These are phyloP conservation scores for Prosopis cineraria DNA, from an alignment of 306 rosid species.

Conservation along the genomic window DNA sequence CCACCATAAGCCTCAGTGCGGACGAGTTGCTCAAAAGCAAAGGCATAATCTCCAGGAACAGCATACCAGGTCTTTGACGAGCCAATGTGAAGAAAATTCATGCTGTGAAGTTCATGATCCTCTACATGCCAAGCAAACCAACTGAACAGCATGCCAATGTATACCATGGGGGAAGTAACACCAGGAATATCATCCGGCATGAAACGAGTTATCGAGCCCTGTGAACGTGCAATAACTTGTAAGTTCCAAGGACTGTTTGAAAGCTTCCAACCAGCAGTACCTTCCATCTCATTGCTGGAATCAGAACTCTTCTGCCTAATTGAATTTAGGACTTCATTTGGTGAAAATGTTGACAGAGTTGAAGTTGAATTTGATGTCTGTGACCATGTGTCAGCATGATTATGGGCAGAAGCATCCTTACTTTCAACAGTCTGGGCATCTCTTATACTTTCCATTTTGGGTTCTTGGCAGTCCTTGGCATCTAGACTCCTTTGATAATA, in stretches of 20 bases:
- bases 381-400: constrained; percentile 35
- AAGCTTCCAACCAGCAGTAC: constrained; percentile 98
- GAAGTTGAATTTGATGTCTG: constrained; percentile 47
- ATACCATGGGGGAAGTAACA: constrained; percentile 98
- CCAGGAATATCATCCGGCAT: constrained; percentile 99
- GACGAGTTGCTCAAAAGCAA: constrained; percentile 86
- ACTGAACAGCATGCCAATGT: constrained; percentile 97
- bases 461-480: constrained; percentile 47
- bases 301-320: constrained; percentile 55
- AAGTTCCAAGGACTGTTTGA: constrained; percentile 99
- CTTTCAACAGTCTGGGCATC: constrained; percentile 35
- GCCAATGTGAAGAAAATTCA: constrained; percentile 96
- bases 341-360: constrained; percentile 34
- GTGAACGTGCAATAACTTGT: constrained; percentile 93
- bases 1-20: constrained; percentile 81
- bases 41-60: constrained; percentile 89
- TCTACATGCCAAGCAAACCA: constrained; percentile 99
- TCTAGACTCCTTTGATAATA: constrained; percentile 66
- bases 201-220: constrained; percentile 97
- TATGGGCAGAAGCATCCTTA: constrained; percentile 38
- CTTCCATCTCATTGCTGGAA: constrained; percentile 64
- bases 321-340: constrained; percentile 52
- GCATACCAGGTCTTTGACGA: constrained; percentile 98
- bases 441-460: constrained; percentile 34
- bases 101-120: constrained; percentile 99